A percentile compares a stretch with the other conserved stretches of the same genome.
These are phyloP conservation scores for Suillus decipiens DNA, from an alignment of 768 basidiomycete species.

Conservation along the genomic window DNA sequence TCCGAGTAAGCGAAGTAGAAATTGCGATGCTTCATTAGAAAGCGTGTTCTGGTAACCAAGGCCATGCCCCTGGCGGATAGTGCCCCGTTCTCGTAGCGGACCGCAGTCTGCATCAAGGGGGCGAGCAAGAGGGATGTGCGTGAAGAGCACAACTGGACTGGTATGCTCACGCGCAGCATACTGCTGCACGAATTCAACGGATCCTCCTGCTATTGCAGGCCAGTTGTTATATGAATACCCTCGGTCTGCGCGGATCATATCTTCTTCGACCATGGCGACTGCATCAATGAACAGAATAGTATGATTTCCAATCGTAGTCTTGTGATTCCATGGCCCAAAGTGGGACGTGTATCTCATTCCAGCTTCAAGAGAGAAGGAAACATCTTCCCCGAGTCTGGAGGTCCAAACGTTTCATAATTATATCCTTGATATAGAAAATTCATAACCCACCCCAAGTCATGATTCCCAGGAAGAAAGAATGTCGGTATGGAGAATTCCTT, in stretches of 20 bases:
- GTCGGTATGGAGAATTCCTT: conserved; percentile 46
- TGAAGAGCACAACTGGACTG: conserved; percentile 70
- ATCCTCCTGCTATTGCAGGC: conserved; percentile 47
- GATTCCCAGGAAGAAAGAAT: conserved; percentile 87
- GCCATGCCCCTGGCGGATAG: conserved; percentile 72
- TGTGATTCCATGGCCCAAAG: conserved; percentile 75
- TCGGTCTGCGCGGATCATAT: conserved; percentile 47
- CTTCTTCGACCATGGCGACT: conserved; percentile 74
- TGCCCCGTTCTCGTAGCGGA: conserved; percentile 70
- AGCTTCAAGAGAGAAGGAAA: conserved; percentile 42
- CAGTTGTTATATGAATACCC: conserved; percentile 47
- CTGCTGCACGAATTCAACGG: conserved; percentile 55
- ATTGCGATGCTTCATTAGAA: conserved; percentile 62
- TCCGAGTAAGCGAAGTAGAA: conserved; percentile 61
- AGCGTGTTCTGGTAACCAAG: conserved; percentile 85
- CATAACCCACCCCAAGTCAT: conserved; percentile 72
- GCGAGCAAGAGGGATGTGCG: conserved; percentile 87
- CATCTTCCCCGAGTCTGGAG: conserved; percentile 30
- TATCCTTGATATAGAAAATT: conserved; percentile 9
- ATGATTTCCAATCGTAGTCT: conserved; percentile 67
- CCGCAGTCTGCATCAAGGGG: conserved; percentile 73
- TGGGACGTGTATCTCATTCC: conserved; percentile 63
- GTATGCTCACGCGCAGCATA: conserved; percentile 30
- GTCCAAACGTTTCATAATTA: conserved; percentile 10
- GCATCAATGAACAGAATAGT: conserved; percentile 74